Evolutionary conservation across 1,139 yeast species (phyloP), one percentile per base, ranked within the genome.

Genomic region (Meyerozyma elateridarum): DNA sequence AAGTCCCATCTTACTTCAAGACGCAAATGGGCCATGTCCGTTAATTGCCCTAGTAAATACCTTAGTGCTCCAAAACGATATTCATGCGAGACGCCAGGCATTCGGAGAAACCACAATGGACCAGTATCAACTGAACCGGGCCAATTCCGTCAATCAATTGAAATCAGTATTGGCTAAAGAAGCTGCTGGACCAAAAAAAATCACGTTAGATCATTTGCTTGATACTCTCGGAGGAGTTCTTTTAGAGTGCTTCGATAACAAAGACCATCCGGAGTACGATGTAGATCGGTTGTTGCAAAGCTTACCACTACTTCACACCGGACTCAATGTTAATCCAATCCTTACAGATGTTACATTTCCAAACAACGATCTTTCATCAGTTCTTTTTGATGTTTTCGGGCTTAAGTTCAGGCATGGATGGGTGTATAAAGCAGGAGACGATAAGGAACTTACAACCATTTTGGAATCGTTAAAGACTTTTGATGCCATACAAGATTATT

Each of bases 21-120:
- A 85, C 41, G 67, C 58, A 29, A 85, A 88, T 47, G 96, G 96
- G 0, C 95, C 96, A 0, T 88, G 96, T 50, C 95, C 96, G 2
- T 57, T 89, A 27, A 73, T 88, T n/a, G 89, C 96, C 0, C 59
- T 89, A 27, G 70, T 79, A 32, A 89, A 89, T 51, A 74, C 88
- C 0, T 51, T 87, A 18, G 43, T 79, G n/a, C 49, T 79, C 17
- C 58, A 73, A 3, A 62, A 69, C 22, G 74, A 70, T 33, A 37
- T 63, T 9, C 49, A 44, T 8, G 42, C 53, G 17, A 20, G 38
- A 3, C 30, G 28, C 11, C 20, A 20, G 4, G 26, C 15, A 6
- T 20, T 34, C 8, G 28, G 15, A 9, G 28, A 24, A 5, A 7
- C 11, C 18, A n/a, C 8, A 7, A 17, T n/a, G 4, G 11, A 14